Evolutionary conservation across 495 filamentous ascomycete genomes (phyloP), one percentile per base, ranked within the genome.

Genomic region (Halenospora varia): DNA sequence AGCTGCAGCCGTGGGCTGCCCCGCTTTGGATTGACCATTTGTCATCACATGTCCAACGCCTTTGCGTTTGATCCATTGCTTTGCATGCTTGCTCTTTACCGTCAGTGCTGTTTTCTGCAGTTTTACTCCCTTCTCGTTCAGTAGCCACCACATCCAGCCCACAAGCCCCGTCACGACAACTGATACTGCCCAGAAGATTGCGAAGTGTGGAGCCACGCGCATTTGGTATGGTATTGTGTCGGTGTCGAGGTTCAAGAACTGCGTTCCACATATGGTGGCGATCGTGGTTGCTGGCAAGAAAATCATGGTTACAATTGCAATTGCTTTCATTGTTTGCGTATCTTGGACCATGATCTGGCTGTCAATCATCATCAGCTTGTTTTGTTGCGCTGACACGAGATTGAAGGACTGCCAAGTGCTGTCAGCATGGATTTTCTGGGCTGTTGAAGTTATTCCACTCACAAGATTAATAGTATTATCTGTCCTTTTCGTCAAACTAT

Each of bases 241-340:
- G 47, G 20, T 3, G 23, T 46, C 29, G 0, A 52, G 23, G 19
- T 8, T 22, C 25, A 62, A 59, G 9, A 59, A 39, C 47, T 62
- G 60, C 18, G 51, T 64, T 0, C 57, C 61, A n/a, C 55, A 29
- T 24, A 61, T 53, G n/a, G 46, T 46, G 9, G 62, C 62, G 11
- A 62, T 55, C 13, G 23, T 51, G 3, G 59, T 56, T n/a, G 62
- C 51, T 6, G 62, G 62, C 15, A 65, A 47, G 35, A 65, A 62
- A n/a, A 65, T 13, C 11, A 62, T 48, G 20, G 62, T 65, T 22
- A 65, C 52, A 25, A 49, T 45, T 10, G 62, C 57, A 25, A 65
- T 65, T 39, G 55, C 41, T 29, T 20, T 59, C 62, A 65, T 65
- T 1, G 62, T 51, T 23, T 6, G 26, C 23, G 54, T 57, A 26